Percentiles rank a stretch among this genome's conserved stretches.
Conservation (phyloP, 768 basidiomycete species). For the Pleurotus cornucopiae region DNA sequence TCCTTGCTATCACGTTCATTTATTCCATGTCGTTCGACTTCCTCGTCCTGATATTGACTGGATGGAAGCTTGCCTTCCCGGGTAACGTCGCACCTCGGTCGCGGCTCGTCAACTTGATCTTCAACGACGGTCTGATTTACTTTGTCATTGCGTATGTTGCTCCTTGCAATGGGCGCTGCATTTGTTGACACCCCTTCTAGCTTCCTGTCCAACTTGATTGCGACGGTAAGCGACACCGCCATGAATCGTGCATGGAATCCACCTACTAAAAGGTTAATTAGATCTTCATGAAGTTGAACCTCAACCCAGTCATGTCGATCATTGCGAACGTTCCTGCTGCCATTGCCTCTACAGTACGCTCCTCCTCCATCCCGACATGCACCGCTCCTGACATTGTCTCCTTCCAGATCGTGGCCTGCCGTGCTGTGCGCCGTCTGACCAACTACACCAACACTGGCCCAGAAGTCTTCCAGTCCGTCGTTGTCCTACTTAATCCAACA, state of each 20-base stretch:
- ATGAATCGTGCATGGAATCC: too few relatives aligned
- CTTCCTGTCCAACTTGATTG: conserved; percentile 64
- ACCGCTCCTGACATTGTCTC: neutral
- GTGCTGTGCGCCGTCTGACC: conserved; percentile 60
- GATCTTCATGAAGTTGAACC: conserved; percentile 48
- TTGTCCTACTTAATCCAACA: neutral
- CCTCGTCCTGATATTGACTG: conserved; percentile 54
- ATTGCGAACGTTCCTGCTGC: conserved; percentile 54
- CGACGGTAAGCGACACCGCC: conserved; percentile 28
- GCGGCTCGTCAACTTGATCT: conserved; percentile 59
- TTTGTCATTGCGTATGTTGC: conserved; percentile 62
- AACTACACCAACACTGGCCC: conserved; percentile 48
- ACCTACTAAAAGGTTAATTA: conserved; percentile 9
- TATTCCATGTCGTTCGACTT: conserved; percentile 76
- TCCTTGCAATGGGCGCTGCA: neutral
- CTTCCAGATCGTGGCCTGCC: conserved; percentile 53
- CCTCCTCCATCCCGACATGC: neutral
- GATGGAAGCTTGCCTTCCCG: conserved; percentile 52
- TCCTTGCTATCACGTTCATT: conserved; percentile 66
- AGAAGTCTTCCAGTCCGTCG: conserved; percentile 52
- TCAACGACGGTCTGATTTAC: conserved; percentile 70
- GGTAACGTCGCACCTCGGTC: conserved; percentile 34
- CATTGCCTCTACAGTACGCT: conserved; percentile 55
- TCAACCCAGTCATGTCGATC: conserved; percentile 52
- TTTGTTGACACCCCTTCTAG: conserved; percentile 24